phyloP scores from a whole-genome alignment of 805 yeast species.

The Metschnikowia koreensis region DNA sequence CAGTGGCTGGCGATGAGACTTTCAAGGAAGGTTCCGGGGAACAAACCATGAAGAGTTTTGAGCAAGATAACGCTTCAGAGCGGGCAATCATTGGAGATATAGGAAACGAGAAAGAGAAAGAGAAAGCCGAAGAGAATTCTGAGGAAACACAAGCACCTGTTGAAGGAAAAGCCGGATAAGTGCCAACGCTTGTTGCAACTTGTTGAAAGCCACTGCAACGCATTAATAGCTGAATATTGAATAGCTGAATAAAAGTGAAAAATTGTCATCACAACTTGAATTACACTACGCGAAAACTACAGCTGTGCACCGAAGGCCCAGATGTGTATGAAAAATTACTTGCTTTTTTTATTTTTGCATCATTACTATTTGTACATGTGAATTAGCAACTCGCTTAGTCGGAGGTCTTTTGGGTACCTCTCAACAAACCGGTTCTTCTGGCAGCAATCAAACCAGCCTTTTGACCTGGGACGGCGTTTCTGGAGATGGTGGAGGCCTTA shows the following conservation, averaged over 20 bases:
- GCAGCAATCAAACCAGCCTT: slow-evolving; percentile 99
- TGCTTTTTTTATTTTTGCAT: slow-evolving; percentile 15
- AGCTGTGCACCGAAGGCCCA: not conserved
- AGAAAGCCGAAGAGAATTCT: not conserved
- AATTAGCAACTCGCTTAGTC: slow-evolving; percentile 29
- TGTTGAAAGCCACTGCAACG: not conserved
- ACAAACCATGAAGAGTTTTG: slow-evolving; percentile 1
- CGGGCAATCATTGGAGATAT: slow-evolving; percentile 2
- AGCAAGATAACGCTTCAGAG: slow-evolving; percentile 5
- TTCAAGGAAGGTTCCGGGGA: slow-evolving; percentile 3
- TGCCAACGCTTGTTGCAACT: not conserved
- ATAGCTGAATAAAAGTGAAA: not conserved
- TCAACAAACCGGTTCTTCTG: slow-evolving; percentile 99
- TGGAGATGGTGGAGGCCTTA: slow-evolving; percentile 98
- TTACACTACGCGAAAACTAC: not conserved
- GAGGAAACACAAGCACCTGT: not conserved
- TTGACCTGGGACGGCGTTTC: slow-evolving; percentile 99
- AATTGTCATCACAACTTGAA: too few species aligned
- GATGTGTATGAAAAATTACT: not conserved
- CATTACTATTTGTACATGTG: slow-evolving; percentile 19
- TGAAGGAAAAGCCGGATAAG: not conserved
- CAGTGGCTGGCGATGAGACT: not conserved
- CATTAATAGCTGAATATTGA: not conserved
- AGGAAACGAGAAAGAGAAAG: not conserved
- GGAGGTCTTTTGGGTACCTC: slow-evolving; percentile 94